Evolutionary conservation across 176 grass and related monocot genomes (phyloP), one percentile per base, ranked within the genome.

Genomic region (Cenchrus purpureus): DNA sequence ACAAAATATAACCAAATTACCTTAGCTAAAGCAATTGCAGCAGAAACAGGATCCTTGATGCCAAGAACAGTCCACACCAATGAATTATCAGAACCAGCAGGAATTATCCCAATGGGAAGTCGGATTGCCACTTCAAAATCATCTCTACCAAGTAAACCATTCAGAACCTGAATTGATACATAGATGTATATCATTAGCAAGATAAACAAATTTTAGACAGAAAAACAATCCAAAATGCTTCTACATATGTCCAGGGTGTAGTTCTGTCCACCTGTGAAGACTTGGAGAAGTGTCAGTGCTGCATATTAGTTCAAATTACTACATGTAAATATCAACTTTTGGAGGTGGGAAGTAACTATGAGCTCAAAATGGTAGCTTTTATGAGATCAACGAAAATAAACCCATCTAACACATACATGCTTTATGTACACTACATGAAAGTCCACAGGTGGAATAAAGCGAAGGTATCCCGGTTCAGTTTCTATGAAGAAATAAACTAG

Each of bases 71-170:
- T 95, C 95, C 93, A 98, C 15, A 92, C 89, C 66, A 98, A 90
- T 46, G 95, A 98, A 90, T 98, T 98, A 76, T 98, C 92, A 73
- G 95, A 98, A 74, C 95, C 95, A 85, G 89, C 86, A 46, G 92
- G 95, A 73, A 98, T 86, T 79, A 98, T 88, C 42, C 95, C 95
- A 76, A 98, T 95, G 42, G 95, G 95, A 28, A 90, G 63, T 54
- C 71, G 88, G 87, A 91, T 79, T 70, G 82, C 86, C 88, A 85
- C 81, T 46, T 90, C 73, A 77, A 80, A 78, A 82, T 94, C 86
- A 44, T 89, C 87, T 94, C 95, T 95, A 84, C 79, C 83, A 73
- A 95, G 87, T 62, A 98, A 87, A 76, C 95, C 95, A 77, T 98
- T 98, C 79, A 98, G 79, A 65, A 98, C 92, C 92, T 90, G 85